Evolutionary conservation across 129 eudicot genomes (phyloP).

Genomic region (Artemisia annua): DNA sequence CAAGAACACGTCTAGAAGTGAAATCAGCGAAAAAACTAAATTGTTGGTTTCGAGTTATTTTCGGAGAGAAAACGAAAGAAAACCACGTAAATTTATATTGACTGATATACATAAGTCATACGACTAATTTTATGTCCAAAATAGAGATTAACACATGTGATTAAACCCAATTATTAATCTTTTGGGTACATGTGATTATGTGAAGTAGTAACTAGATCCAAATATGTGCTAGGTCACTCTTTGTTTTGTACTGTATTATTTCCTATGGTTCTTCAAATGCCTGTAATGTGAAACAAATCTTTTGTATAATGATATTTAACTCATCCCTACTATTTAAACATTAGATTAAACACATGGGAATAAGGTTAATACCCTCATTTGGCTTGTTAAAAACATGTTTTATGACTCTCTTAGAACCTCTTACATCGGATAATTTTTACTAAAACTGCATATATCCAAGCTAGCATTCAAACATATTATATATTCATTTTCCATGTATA

Average conservation of each 20-base stretch:
- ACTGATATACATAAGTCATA: not conserved
- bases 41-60: not conserved
- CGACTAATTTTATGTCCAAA: not conserved
- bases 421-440: too few species aligned
- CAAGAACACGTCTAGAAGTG: not conserved
- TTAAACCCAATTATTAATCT: too few species aligned
- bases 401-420: too few species aligned
- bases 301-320: not conserved
- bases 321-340: not conserved
- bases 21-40: not conserved
- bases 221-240: not conserved
- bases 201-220: not conserved
- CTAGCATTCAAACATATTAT: too few species aligned
- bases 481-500: too few species aligned
- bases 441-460: too few species aligned
- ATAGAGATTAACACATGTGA: too few species aligned
- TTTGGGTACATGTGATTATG: too few species aligned
- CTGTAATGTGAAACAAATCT: not conserved
- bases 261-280: not conserved
- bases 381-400: conserved; percentile 2
- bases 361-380: not conserved
- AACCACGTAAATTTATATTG: too few species aligned
- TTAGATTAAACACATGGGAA: not conserved
- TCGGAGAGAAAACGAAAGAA: not conserved
- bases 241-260: not conserved